These are phyloP conservation scores for Exidia glandulosa DNA, from an alignment of 768 basidiomycete species.

Conservation along the genomic window DNA sequence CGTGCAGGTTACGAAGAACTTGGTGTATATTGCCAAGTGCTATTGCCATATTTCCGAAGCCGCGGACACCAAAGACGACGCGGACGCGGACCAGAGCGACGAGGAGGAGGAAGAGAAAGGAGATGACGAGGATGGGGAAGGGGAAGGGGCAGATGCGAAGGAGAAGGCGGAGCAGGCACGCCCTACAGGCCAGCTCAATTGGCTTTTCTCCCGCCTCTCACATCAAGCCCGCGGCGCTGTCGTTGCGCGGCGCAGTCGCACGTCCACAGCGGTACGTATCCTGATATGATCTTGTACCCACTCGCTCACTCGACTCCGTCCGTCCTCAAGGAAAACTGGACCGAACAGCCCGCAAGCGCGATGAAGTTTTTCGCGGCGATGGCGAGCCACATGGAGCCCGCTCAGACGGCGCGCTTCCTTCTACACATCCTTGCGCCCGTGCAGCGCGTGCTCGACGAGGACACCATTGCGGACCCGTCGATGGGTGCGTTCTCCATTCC, in stretches of 20 bases:
- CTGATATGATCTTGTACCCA: neutral
- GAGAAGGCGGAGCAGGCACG: neutral
- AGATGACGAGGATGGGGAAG: constrained; percentile 14
- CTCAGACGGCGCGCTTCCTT: constrained; percentile 54
- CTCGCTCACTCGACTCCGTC: neutral
- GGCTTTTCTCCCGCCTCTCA: constrained; percentile 92
- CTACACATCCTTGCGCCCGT: constrained; percentile 79
- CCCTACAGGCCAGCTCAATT: constrained; percentile 18
- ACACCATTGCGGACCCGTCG: constrained; percentile 62
- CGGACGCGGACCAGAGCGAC: neutral
- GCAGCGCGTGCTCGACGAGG: constrained; percentile 81
- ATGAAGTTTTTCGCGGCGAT: constrained; percentile 94
- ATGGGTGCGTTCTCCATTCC: constrained; percentile 48
- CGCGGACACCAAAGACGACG: constrained; percentile 3
- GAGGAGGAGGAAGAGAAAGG: constrained; percentile 11
- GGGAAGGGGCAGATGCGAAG: too few relatives aligned
- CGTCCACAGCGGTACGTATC: constrained; percentile 32
- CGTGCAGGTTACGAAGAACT: constrained; percentile 82
- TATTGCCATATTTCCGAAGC: constrained; percentile 38
- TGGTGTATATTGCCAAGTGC: constrained; percentile 86
- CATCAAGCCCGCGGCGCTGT: constrained; percentile 73
- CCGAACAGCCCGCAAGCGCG: constrained; percentile 65
- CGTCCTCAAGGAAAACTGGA: constrained; percentile 59
- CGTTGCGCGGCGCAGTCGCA: constrained; percentile 52
- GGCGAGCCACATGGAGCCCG: constrained; percentile 54